phyloP scores from a whole-genome alignment of 495 filamentous ascomycete genomes.

The Neurospora sp. region DNA sequence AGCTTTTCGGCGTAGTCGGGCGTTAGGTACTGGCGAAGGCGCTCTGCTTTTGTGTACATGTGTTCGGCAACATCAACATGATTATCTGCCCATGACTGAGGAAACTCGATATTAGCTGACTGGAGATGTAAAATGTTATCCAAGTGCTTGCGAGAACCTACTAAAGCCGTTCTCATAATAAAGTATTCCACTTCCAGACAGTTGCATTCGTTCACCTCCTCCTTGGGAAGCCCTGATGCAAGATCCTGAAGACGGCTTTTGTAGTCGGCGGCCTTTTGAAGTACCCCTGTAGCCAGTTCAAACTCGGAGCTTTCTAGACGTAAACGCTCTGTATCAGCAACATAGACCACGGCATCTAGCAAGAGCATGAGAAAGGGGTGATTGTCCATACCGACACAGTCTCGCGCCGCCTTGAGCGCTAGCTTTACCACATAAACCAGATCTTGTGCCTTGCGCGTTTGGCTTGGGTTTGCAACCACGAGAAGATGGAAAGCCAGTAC shows the following conservation, averaged over 20 bases:
- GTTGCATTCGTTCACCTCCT: slow-evolving; percentile 22
- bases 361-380: neutral
- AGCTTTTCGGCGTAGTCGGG: slow-evolving; percentile 49
- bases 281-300: slow-evolving; percentile 45
- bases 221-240: slow-evolving; percentile 14
- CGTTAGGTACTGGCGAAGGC: slow-evolving; percentile 31
- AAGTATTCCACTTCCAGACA: slow-evolving; percentile 56
- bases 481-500: slow-evolving; percentile 64
- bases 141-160: slow-evolving; percentile 25
- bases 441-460: slow-evolving; percentile 20
- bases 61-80: slow-evolving; percentile 68
- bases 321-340: slow-evolving; percentile 3
- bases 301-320: slow-evolving; percentile 40
- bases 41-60: slow-evolving; percentile 53
- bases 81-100: slow-evolving; percentile 61
- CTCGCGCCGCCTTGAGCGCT: slow-evolving; percentile 54
- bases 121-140: neutral
- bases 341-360: neutral
- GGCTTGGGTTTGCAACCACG: slow-evolving; percentile 39
- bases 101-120: slow-evolving; percentile 8
- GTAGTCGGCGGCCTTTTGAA: slow-evolving; percentile 56
- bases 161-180: slow-evolving; percentile 57
- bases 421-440: slow-evolving; percentile 52
- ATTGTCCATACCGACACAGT: slow-evolving; percentile 47
- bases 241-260: slow-evolving; percentile 44